Base-by-base conservation (phyloP, 2,329 filamentous ascomycete genomes). In the Phaeophleospora eucalypticola region DNA sequence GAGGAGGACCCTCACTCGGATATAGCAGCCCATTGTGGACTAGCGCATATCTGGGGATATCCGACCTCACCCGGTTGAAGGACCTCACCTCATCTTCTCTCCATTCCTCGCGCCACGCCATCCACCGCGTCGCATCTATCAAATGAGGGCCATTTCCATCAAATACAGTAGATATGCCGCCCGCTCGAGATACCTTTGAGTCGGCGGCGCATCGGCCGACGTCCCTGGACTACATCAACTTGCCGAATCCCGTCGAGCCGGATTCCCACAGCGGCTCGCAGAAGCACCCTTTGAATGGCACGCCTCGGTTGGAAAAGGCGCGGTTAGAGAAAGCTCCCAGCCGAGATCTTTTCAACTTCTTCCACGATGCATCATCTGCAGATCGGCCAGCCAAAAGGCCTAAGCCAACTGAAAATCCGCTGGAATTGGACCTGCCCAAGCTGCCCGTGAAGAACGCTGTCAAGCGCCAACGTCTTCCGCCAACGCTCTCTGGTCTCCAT, bases 401-500 rank as follows among this genome's bases (percentile, higher is more conserved):
- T 19, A 58, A 58, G 16, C 46, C 49, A 36, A 32, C 37, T 19
- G 49, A 52, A 17, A 58, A 48, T 51, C 24, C 24, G 24, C 48
- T 42, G 18, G 39, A 45, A 18, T 49, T 59, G 36, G 53, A 59
- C 43, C 43, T 63, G 19, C 72, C 72, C 2, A 69, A 69, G 49
- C 65, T 68, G 16, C 68, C 65, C 12, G 51, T 57, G 15, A 47
- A 56, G 29, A 51, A 54, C 37, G 53, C 51, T 8, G 45, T 49
- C 24, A 65, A 65, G 38, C 59, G 68, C 33, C 65, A 65, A 12
- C 63, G 68, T 18, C 69, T 76, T 40, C 73, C 73, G 10, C 73
- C 73, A 6, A 64, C 75, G 14, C 64, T 84, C 9, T 81, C 81
- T 57, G 80, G 80, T 6, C 64, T 84, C 36, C 80, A 83, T 63